These are phyloP conservation scores for Meyerozyma sp. DNA, from an alignment of 1,139 yeast genomes.

Conservation along the genomic window DNA sequence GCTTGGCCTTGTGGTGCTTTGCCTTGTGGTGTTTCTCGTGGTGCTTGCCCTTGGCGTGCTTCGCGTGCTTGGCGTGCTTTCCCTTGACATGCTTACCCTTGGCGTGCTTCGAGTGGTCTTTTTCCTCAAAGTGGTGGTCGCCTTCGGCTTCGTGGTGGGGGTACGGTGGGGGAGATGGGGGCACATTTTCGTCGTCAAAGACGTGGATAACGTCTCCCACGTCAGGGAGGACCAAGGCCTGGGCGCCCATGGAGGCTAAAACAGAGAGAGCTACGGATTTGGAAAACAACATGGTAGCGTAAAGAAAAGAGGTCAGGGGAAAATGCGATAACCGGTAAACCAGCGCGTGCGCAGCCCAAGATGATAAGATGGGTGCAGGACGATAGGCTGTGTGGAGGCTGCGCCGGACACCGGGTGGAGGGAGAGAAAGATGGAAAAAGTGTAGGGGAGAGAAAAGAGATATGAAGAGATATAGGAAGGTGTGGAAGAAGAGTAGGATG, in stretches of 20 bases:
- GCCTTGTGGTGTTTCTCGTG: too few relatives aligned
- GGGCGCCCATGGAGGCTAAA: constrained; percentile 54
- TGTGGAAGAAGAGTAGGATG: too few relatives aligned
- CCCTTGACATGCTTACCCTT: too few relatives aligned
- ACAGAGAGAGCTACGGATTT: constrained; percentile 47
- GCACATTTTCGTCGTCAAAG: constrained; percentile 13
- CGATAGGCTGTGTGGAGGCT: neutral
- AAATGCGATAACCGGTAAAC: neutral
- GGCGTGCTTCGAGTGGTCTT: too few relatives aligned
- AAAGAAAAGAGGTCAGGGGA: constrained; percentile 1
- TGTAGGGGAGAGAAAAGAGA: too few relatives aligned
- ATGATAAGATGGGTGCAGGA: neutral
- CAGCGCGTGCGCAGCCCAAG: constrained; percentile 1
- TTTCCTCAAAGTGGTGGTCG: too few relatives aligned
- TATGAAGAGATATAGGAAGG: too few relatives aligned
- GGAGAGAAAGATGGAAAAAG: too few relatives aligned
- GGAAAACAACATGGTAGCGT: constrained; percentile 36
- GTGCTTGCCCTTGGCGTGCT: too few relatives aligned
- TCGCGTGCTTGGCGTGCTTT: too few relatives aligned
- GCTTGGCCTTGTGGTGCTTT: constrained; percentile 5
- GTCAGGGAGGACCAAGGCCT: constrained; percentile 63
- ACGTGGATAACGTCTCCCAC: constrained; percentile 39
- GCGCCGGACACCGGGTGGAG: neutral
- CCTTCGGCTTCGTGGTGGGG: too few relatives aligned
- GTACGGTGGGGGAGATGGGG: constrained; percentile 2